A percentile compares a stretch with the other conserved stretches of the same genome.
These are phyloP conservation scores for Phytophthora colocasiae DNA, from an alignment of 352 stramenopile species.

Conservation along the genomic window DNA sequence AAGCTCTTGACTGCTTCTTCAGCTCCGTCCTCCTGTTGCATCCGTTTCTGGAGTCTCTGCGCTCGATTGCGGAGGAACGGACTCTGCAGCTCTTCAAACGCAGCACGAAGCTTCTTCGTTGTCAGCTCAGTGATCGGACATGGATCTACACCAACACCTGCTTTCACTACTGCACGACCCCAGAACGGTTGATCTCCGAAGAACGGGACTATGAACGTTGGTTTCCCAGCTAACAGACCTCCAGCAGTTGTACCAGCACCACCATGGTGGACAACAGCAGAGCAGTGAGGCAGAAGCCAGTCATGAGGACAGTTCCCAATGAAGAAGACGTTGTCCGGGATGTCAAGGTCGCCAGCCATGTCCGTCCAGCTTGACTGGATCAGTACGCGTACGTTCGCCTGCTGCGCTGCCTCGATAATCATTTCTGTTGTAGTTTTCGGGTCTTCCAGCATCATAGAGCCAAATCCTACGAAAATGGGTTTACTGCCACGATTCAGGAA, in stretches of 20 bases:
- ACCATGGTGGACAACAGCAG: slow-evolving; percentile 81
- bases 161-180: slow-evolving; percentile 82
- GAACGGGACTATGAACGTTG: slow-evolving; percentile 95
- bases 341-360: slow-evolving; percentile 48
- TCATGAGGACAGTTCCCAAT: slow-evolving; percentile 82
- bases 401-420: slow-evolving; percentile 74
- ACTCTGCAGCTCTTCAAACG: slow-evolving; percentile 68
- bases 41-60: slow-evolving; percentile 48
- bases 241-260: slow-evolving; percentile 91
- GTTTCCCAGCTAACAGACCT: slow-evolving; percentile 87
- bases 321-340: slow-evolving; percentile 62
- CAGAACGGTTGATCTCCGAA: slow-evolving; percentile 96
- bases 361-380: slow-evolving; percentile 91
- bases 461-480: slow-evolving; percentile 94
- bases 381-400: slow-evolving; percentile 73
- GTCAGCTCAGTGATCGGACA: slow-evolving; percentile 87
- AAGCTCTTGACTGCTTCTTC: slow-evolving; percentile 83
- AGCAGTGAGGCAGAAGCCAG: slow-evolving; percentile 90
- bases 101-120: slow-evolving; percentile 69
- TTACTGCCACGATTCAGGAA: slow-evolving; percentile 61
- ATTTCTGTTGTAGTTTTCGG: slow-evolving; percentile 71
- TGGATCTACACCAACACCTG: slow-evolving; percentile 84
- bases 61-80: slow-evolving; percentile 59
- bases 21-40: slow-evolving; percentile 85
- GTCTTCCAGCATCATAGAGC: slow-evolving; percentile 93